These are phyloP conservation scores for Haplosporangium sp. DNA, from an alignment of 371 early-diverging fungal genomes.

Conservation along the genomic window DNA sequence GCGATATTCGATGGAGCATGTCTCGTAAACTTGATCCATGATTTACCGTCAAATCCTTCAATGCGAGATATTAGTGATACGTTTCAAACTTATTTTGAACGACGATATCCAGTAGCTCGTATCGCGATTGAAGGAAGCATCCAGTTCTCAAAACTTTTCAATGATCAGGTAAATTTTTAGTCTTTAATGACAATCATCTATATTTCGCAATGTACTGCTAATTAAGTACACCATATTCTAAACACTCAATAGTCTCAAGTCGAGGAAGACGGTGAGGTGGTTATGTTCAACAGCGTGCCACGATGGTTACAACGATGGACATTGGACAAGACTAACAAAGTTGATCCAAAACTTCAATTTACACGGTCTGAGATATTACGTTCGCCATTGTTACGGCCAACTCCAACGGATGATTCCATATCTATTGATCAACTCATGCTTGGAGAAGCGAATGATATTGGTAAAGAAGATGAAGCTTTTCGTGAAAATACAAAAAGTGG, in stretches of 20 bases:
- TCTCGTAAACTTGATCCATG: slow-evolving; percentile 47
- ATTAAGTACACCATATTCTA: not conserved
- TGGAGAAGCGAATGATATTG: not conserved
- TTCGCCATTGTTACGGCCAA: slow-evolving; percentile 14
- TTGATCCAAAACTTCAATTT: slow-evolving; percentile 35
- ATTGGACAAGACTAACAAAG: slow-evolving; percentile 26
- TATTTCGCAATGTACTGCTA: not conserved
- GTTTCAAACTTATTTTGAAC: slow-evolving; percentile 48
- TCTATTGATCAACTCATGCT: slow-evolving; percentile 1
- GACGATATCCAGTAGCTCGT: slow-evolving; percentile 48
- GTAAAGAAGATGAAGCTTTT: not conserved
- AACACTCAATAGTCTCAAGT: slow-evolving; percentile 16
- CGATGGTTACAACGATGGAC: slow-evolving; percentile 52
- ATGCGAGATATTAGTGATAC: slow-evolving; percentile 38
- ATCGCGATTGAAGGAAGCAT: slow-evolving; percentile 52
- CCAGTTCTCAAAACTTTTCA: slow-evolving; percentile 38
- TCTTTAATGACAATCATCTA: not conserved
- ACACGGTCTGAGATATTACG: slow-evolving; percentile 11
- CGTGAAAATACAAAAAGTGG: not conserved
- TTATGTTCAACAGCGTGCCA: slow-evolving; percentile 48
- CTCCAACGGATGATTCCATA: slow-evolving; percentile 3
- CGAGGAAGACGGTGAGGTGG: slow-evolving; percentile 39
- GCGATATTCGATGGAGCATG: slow-evolving; percentile 52
- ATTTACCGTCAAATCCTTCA: slow-evolving; percentile 21
- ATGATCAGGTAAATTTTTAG: slow-evolving; percentile 31